phyloP scores from a whole-genome alignment of 2,329 filamentous ascomycete genomes.

The Sporothrix brasiliensis region DNA sequence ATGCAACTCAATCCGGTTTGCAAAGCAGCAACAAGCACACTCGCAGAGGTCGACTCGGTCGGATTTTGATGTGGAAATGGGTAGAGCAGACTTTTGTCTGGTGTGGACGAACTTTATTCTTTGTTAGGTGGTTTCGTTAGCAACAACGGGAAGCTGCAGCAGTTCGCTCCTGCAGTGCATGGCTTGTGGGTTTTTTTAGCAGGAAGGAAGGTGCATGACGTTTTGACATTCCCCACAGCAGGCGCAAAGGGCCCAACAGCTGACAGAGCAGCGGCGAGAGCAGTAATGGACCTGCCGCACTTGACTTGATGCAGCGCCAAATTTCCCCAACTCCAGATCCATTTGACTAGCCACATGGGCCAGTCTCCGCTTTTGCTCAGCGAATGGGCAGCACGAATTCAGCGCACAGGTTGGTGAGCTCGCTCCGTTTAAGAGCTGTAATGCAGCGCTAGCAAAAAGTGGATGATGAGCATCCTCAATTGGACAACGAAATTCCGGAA shows the following conservation, averaged over 20 bases:
- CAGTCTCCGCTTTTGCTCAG: slow-evolving; percentile 25
- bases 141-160: slow-evolving; percentile 27
- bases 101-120: background rate
- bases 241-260: background rate
- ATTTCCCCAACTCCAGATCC: background rate
- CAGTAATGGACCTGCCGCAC: slow-evolving; percentile 21
- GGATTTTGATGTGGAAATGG: background rate
- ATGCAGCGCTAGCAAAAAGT: slow-evolving; percentile 13
- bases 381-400: slow-evolving; percentile 18
- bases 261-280: background rate
- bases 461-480: background rate
- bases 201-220: slow-evolving; percentile 29
- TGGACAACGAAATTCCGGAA: background rate
- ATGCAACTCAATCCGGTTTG: slow-evolving; percentile 14
- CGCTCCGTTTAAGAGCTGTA: background rate
- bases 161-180: slow-evolving; percentile 11
- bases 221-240: slow-evolving; percentile 20
- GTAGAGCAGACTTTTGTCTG: background rate
- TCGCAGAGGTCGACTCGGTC: slow-evolving; percentile 9
- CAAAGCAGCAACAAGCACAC: slow-evolving; percentile 4
- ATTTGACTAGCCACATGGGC: slow-evolving; percentile 30
- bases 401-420: background rate
- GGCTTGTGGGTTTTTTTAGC: slow-evolving; percentile 19
- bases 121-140: background rate
- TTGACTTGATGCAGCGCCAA: slow-evolving; percentile 24